These are phyloP conservation scores for Alternaria novae-zelandiae DNA, from an alignment of 2,329 filamentous ascomycete genomes.

Conservation along the genomic window DNA sequence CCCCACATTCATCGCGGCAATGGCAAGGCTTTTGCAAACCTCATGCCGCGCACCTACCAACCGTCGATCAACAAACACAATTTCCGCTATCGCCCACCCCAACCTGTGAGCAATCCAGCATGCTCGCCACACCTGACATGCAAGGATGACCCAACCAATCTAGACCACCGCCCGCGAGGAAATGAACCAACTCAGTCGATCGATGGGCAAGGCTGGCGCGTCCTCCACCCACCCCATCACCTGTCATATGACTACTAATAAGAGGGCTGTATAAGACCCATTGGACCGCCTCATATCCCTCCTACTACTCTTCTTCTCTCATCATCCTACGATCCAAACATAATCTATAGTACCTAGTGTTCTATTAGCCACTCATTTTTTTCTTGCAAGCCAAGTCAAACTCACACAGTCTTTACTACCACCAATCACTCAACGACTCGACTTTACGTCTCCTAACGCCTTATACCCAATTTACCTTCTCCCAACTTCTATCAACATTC, in stretches of 20 bases:
- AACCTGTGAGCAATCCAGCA: background rate
- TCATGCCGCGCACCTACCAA: constrained; percentile 1
- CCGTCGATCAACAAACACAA: constrained; percentile 9
- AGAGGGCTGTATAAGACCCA: constrained; percentile 22
- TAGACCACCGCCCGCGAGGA: constrained; percentile 1
- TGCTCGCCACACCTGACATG: background rate
- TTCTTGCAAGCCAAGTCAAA: constrained; percentile 7
- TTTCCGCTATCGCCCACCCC: constrained; percentile 11
- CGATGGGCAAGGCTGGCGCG: constrained; percentile 16
- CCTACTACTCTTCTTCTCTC: background rate
- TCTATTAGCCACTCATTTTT: constrained; percentile 41
- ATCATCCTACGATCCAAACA: constrained; percentile 14
- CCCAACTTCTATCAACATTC: constrained; percentile 1
- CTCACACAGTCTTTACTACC: constrained; percentile 19
- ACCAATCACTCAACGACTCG: constrained; percentile 6
- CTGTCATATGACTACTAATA: constrained; percentile 20
- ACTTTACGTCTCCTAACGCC: constrained; percentile 7
- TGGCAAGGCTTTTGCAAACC: background rate
- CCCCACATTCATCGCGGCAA: background rate
- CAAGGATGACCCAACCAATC: constrained; percentile 6
- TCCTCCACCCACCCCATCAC: constrained; percentile 2
- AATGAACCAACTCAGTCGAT: constrained; percentile 5
- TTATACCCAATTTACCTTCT: constrained; percentile 16
- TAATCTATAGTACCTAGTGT: constrained; percentile 32
- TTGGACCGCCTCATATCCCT: constrained; percentile 1